These are phyloP conservation scores for Ophiocordyceps unilateralis DNA, from an alignment of 2,329 filamentous ascomycete genomes.

Conservation along the genomic window DNA sequence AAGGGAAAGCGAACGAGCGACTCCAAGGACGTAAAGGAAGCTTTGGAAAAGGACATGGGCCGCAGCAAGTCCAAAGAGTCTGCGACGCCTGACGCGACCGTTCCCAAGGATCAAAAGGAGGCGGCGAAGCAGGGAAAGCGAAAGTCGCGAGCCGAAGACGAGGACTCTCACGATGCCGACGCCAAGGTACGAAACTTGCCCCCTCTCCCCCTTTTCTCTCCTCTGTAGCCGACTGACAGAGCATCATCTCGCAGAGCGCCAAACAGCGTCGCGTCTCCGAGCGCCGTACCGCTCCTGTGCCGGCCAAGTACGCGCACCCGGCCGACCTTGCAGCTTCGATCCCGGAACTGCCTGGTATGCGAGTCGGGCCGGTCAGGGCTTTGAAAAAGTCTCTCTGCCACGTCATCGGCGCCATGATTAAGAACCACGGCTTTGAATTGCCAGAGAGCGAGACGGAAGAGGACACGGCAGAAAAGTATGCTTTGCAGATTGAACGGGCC, in stretches of 20 bases:
- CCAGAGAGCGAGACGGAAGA: conserved; percentile 46
- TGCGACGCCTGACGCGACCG: conserved; percentile 19
- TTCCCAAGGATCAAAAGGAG: conserved; percentile 30
- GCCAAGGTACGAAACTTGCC: conserved; percentile 24
- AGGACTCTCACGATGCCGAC: conserved; percentile 36
- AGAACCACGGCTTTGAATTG: conserved; percentile 44
- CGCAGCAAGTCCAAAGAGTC: conserved; percentile 19
- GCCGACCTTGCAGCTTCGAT: conserved; percentile 33
- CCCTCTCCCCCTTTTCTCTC: not conserved
- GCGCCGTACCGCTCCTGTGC: conserved; percentile 19
- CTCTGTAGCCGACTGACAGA: not conserved
- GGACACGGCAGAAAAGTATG: conserved; percentile 49
- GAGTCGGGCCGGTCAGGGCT: conserved; percentile 52
- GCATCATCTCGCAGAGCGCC: conserved; percentile 14
- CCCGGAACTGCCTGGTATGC: conserved; percentile 38
- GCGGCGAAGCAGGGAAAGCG: conserved; percentile 31
- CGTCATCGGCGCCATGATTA: conserved; percentile 48
- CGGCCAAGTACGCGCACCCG: conserved; percentile 28
- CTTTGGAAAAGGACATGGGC: conserved; percentile 28
- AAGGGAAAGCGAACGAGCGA: conserved; percentile 53
- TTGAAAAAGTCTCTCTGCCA: conserved; percentile 53
- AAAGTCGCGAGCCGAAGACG: conserved; percentile 25
- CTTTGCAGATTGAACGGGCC: conserved; percentile 64
- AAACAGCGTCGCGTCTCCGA: conserved; percentile 38
- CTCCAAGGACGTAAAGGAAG: conserved; percentile 31